A percentile compares a stretch with the other conserved stretches of the same genome.
Evolutionary conservation across 1,284 basidiomycete species (phyloP).

Genomic region (Cryptococcus hybrid): DNA sequence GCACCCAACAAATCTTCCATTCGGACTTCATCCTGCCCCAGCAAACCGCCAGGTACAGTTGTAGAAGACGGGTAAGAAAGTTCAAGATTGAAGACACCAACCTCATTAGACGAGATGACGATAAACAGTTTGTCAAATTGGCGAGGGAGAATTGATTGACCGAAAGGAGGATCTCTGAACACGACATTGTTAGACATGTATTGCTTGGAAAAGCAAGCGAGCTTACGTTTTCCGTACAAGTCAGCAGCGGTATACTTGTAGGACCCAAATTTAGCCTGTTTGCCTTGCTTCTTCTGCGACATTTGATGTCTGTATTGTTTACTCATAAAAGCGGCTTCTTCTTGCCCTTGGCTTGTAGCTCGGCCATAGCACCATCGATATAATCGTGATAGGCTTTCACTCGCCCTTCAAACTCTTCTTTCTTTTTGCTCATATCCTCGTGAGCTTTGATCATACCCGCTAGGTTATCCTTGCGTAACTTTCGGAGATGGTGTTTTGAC

Average conservation of each 20-base stretch:
- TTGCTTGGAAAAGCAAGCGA: background rate
- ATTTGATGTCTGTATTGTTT: constrained; percentile 92
- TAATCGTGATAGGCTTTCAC: constrained; percentile 90
- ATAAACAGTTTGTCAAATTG: constrained; percentile 91
- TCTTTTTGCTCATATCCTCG: constrained; percentile 78
- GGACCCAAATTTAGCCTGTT: constrained; percentile 86
- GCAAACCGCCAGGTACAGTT: constrained; percentile 60
- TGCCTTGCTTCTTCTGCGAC: constrained; percentile 77
- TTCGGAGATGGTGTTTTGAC: constrained; percentile 88
- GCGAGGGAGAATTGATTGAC: constrained; percentile 90
- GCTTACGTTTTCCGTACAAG: constrained; percentile 53
- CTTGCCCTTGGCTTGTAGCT: constrained; percentile 96
- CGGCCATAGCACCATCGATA: constrained; percentile 89
- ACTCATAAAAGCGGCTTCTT: constrained; percentile 79
- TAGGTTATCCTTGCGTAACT: constrained; percentile 85
- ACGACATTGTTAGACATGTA: background rate
- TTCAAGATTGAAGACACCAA: constrained; percentile 84
- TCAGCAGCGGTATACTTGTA: constrained; percentile 90
- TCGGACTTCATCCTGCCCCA: constrained; percentile 49
- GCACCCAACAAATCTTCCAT: constrained; percentile 92
- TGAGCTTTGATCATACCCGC: constrained; percentile 84
- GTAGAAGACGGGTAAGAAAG: constrained; percentile 60
- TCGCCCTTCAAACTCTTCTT: constrained; percentile 85
- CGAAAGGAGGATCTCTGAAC: constrained; percentile 71
- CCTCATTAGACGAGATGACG: constrained; percentile 83